Percentiles rank a stretch among this genome's conserved stretches.
These are phyloP conservation scores for Lentinula aciculospora DNA, from an alignment of 768 basidiomycete genomes.

Conservation along the genomic window DNA sequence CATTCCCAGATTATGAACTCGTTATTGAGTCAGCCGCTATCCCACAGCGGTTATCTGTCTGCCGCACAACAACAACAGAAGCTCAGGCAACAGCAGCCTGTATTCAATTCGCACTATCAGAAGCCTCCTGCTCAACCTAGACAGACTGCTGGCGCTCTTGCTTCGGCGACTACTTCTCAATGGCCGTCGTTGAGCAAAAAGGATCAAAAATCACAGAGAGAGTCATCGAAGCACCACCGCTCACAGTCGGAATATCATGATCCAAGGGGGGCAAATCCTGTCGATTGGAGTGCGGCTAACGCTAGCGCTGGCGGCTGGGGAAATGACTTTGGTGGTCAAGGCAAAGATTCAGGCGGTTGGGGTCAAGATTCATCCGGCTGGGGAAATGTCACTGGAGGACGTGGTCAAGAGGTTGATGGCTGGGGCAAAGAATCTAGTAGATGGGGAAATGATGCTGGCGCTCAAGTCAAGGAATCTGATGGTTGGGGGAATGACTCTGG, in stretches of 20 bases:
- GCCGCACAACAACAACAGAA: conserved; percentile 14
- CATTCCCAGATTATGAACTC: conserved; percentile 46
- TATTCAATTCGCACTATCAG: conserved; percentile 8
- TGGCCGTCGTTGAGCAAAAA: conserved; percentile 4
- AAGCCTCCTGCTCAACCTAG: conserved; percentile 15
- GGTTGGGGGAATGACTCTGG: too few species aligned
- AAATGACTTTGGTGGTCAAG: conserved; percentile 6
- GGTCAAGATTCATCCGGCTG: not conserved
- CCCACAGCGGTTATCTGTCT: conserved; percentile 22
- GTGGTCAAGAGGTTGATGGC: conserved; percentile 9
- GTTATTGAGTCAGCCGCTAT: conserved; percentile 37
- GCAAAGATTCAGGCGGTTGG: conserved; percentile 4
- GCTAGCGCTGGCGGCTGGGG: conserved; percentile 4
- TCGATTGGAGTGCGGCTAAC: too few species aligned
- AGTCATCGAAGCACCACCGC: conserved; percentile 7
- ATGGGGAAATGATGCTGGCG: conserved; percentile 11
- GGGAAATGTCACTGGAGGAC: conserved; percentile 7
- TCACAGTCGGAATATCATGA: conserved; percentile 5
- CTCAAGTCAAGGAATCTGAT: too few species aligned
- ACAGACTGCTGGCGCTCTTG: conserved; percentile 14
- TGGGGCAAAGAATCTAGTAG: conserved; percentile 11
- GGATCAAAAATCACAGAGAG: conserved; percentile 7
- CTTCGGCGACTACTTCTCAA: not conserved
- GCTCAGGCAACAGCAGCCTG: conserved; percentile 13
- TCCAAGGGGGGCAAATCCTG: too few species aligned